A percentile compares a stretch with the other conserved stretches of the same genome.
Evolutionary conservation across 169 alveolate genomes (phyloP).

Genomic region (Perkinsus olseni): DNA sequence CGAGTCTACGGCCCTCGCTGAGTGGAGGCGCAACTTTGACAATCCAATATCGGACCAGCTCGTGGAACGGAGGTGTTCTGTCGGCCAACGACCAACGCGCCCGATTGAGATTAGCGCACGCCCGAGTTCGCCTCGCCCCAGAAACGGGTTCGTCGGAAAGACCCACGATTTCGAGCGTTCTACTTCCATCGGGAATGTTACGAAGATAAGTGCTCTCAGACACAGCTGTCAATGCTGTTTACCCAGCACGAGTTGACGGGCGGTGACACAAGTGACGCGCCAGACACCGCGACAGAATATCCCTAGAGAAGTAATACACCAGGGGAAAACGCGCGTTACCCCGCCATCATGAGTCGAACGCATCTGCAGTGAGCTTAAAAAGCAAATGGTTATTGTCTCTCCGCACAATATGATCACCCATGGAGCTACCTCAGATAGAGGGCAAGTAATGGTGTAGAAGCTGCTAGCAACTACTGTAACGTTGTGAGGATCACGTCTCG

Average conservation of each 20-base stretch:
- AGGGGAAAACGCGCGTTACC: no score
- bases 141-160: background rate
- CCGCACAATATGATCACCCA: background rate
- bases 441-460: background rate
- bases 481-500: background rate
- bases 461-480: background rate
- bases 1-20: no score
- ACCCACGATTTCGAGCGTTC: background rate
- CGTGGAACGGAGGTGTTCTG: background rate
- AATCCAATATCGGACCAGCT: background rate
- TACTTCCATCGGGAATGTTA: background rate
- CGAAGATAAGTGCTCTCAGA: no score
- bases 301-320: no score
- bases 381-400: background rate
- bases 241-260: no score
- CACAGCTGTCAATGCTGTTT: no score
- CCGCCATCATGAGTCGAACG: no score
- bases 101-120: background rate
- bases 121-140: background rate
- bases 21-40: no score
- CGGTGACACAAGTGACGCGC: no score
- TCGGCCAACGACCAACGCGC: background rate
- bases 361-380: background rate
- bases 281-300: no score
- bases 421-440: background rate